Conservation (phyloP, 2,329 filamentous ascomycete species). For the Fusarium nygamai region DNA sequence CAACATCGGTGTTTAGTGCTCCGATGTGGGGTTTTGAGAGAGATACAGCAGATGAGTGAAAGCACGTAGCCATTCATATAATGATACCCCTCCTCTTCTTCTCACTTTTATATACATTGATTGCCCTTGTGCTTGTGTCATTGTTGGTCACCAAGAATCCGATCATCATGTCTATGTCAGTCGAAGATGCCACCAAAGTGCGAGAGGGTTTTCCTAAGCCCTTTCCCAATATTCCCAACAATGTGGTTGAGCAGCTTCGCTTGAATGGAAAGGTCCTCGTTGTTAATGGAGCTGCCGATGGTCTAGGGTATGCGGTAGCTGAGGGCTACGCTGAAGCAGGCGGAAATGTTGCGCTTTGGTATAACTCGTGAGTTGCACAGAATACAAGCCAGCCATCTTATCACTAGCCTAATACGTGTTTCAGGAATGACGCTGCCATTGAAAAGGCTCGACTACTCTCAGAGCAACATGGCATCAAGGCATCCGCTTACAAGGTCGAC, state of each 20-base stretch:
- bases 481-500: slow-evolving; percentile 56
- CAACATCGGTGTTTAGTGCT: slow-evolving; percentile 9
- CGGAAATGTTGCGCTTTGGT: slow-evolving; percentile 51
- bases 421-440: slow-evolving; percentile 49
- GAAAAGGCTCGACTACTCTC: slow-evolving; percentile 48
- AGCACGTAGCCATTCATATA: neutral
- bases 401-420: neutral
- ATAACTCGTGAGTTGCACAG: slow-evolving; percentile 43
- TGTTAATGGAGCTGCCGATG: slow-evolving; percentile 58
- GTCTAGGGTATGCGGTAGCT: slow-evolving; percentile 55
- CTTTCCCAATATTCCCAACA: slow-evolving; percentile 42
- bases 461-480: slow-evolving; percentile 48
- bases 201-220: slow-evolving; percentile 41
- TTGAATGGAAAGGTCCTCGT: slow-evolving; percentile 54
- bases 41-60: neutral
- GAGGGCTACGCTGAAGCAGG: slow-evolving; percentile 59
- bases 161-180: slow-evolving; percentile 43
- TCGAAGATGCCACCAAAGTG: slow-evolving; percentile 33
- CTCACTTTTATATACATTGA: neutral
- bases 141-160: neutral
- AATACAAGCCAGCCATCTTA: neutral
- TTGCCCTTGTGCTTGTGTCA: no score
- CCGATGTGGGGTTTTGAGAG: slow-evolving; percentile 20
- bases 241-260: slow-evolving; percentile 57
- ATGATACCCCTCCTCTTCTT: slow-evolving; percentile 15